phyloP scores from a whole-genome alignment of 345 rosid genomes.

The Lepidium africanum region DNA sequence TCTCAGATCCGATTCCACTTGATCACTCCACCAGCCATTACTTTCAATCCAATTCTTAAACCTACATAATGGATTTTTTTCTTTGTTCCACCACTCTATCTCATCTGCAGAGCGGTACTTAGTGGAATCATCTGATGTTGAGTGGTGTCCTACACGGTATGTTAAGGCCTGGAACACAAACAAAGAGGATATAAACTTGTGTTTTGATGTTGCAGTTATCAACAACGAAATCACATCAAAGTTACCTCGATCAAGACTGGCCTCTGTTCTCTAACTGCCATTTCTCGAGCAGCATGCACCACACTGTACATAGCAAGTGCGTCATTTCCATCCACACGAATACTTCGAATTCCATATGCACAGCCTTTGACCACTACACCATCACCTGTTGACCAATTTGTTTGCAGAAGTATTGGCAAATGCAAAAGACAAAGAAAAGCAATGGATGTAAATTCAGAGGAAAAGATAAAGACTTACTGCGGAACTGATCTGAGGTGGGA shows the following conservation, averaged over 20 bases:
- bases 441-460: background rate
- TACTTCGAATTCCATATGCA: constrained; percentile 78
- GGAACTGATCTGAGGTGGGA: constrained; percentile 72
- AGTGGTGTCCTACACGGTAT: constrained; percentile 85
- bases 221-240: background rate
- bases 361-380: constrained; percentile 76
- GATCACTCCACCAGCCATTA: constrained; percentile 73
- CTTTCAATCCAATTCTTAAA: constrained; percentile 66
- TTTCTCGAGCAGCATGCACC: constrained; percentile 62
- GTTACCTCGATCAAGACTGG: constrained; percentile 82
- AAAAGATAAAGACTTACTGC: constrained; percentile 43
- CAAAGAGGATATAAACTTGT: background rate
- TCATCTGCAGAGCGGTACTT: constrained; percentile 66
- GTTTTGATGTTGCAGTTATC: background rate
- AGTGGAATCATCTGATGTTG: constrained; percentile 94
- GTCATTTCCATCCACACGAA: constrained; percentile 90
- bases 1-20: constrained; percentile 54
- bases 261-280: constrained; percentile 60
- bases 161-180: constrained; percentile 57
- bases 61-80: constrained; percentile 56
- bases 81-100: constrained; percentile 61
- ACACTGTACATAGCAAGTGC: constrained; percentile 83
- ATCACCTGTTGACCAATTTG: constrained; percentile 46
- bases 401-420: constrained; percentile 4
- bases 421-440: background rate